phyloP scores from a whole-genome alignment of 2,329 filamentous ascomycete species.

The Aureobasidium pullulans region DNA sequence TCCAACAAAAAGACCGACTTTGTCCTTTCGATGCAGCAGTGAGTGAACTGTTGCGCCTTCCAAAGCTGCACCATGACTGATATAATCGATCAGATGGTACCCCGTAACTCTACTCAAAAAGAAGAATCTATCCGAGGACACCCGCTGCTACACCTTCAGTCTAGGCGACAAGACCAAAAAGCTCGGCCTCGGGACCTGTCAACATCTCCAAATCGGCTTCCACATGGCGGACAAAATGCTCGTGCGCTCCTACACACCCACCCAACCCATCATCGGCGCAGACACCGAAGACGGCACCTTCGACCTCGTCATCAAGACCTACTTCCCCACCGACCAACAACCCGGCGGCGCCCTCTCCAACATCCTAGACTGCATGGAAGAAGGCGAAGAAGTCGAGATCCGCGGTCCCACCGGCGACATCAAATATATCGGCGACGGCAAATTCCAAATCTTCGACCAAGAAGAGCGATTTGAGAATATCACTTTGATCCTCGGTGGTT shows the following conservation, averaged over 20 bases:
- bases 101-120: slow-evolving; percentile 36
- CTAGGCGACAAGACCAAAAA: slow-evolving; percentile 34
- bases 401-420: slow-evolving; percentile 47
- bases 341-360: slow-evolving; percentile 49
- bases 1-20: slow-evolving; percentile 25
- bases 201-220: slow-evolving; percentile 48
- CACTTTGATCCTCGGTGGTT: slow-evolving; percentile 44
- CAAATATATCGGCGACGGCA: slow-evolving; percentile 39
- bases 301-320: slow-evolving; percentile 45
- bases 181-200: slow-evolving; percentile 44
- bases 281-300: slow-evolving; percentile 33
- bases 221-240: slow-evolving; percentile 46
- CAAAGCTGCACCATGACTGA: slow-evolving; percentile 29
- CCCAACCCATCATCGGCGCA: slow-evolving; percentile 34
- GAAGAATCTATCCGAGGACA: slow-evolving; percentile 37
- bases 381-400: slow-evolving; percentile 45
- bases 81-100: slow-evolving; percentile 32
- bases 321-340: slow-evolving; percentile 40
- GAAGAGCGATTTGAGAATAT: slow-evolving; percentile 37
- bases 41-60: neutral
- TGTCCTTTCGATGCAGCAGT: slow-evolving; percentile 18
- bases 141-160: slow-evolving; percentile 40
- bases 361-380: slow-evolving; percentile 43
- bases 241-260: slow-evolving; percentile 46
- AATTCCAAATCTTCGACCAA: slow-evolving; percentile 39